phyloP scores from a whole-genome alignment of 495 filamentous ascomycete genomes.

The Astrothelium subdiscretum region DNA sequence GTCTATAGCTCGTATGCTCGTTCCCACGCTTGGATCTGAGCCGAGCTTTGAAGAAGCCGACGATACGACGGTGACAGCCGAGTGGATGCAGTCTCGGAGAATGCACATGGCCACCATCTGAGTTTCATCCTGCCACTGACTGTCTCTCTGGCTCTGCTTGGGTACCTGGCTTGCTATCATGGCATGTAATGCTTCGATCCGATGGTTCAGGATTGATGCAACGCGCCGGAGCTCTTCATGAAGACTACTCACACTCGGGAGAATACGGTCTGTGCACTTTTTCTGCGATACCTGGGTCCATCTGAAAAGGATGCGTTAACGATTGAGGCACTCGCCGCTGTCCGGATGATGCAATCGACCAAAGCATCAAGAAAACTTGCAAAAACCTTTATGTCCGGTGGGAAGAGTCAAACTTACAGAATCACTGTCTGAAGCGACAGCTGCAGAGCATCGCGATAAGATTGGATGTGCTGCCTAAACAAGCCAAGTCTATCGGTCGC shows the following conservation, averaged over 20 bases:
- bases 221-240: conserved; percentile 13
- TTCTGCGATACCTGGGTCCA: conserved; percentile 13
- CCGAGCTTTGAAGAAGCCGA: conserved; percentile 10
- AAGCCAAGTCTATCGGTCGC: conserved; percentile 7
- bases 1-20: background rate
- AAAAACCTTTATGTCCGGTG: too few relatives aligned
- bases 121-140: background rate
- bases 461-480: conserved; percentile 11
- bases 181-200: conserved; percentile 8
- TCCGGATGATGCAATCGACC: background rate
- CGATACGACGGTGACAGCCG: conserved; percentile 13
- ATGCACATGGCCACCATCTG: conserved; percentile 10
- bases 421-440: conserved; percentile 14
- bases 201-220: conserved; percentile 3
- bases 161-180: background rate
- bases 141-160: background rate
- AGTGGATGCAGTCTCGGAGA: conserved; percentile 14
- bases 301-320: background rate
- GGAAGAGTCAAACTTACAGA: conserved; percentile 6
- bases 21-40: background rate
- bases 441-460: conserved; percentile 10
- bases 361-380: too few relatives aligned
- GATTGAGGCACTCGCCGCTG: background rate
- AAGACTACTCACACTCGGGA: conserved; percentile 12
- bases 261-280: conserved; percentile 6